Evolutionary conservation across 805 yeast species (phyloP), one percentile per base, ranked within the genome.

Genomic region (Starmerella apis): DNA sequence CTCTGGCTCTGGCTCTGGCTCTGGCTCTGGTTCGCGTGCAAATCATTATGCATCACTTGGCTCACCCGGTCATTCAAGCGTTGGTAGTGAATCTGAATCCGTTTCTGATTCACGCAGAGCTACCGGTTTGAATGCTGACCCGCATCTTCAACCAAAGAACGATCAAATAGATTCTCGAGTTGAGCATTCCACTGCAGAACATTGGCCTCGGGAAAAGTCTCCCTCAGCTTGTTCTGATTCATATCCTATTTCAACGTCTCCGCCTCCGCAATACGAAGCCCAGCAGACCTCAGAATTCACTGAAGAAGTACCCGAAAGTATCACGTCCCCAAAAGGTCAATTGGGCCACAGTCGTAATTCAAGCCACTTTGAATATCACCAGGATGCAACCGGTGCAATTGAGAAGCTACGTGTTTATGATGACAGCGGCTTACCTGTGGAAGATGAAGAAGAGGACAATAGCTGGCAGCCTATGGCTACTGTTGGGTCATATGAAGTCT

Each of bases 401-500:
- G 56, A 51, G 47, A 50, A 46, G 46, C 47, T 49, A 9, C 48
- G 38, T 18, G 50, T 55, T 6, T 37, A 35, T 30, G 52, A 53
- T 39, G 54, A 47, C 32, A 47, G 43, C 45, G 56, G 55, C 22
- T 22, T 33, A 16, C 48, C 44, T 7, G 43, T 48, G 4, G 46
- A 27, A 16, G 53, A 51, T 28, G 28, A 27, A 8, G 63, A 58
- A 24, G 66, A 63, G 31, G 74, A 73, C 31, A 75, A 71, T 13
- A 81, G 74, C 25, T 92, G 98, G 98, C 80, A 83, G 61, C 78
- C 83, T 16, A 87, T 92, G 86, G 82, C 83, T 38, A 80, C 90
- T 0, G 80, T 86, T 25, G 79, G 95, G 3, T 78, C 81, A 44
- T 73, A 77, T 50, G 86, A 86, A 54, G 75, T 86, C 37, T 90